Conservation (phyloP, 2,329 filamentous ascomycete genomes). For the Pseudocercospora vitis region DNA sequence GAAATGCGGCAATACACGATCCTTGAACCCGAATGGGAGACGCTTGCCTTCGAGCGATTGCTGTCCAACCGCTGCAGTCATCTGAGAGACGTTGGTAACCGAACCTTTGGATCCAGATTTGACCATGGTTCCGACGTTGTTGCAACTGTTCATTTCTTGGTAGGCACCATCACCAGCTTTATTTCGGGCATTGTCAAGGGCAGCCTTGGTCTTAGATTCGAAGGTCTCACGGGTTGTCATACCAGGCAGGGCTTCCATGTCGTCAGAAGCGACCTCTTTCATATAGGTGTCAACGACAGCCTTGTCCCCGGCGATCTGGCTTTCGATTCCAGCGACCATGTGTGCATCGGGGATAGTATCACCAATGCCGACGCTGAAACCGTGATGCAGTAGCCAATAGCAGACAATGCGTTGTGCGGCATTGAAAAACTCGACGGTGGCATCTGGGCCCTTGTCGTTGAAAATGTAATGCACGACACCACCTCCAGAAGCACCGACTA, state of each 20-base stretch:
- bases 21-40: slow-evolving; percentile 99
- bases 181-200: slow-evolving; percentile 92
- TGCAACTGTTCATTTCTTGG: slow-evolving; percentile 88
- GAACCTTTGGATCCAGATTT: slow-evolving; percentile 97
- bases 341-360: slow-evolving; percentile 89
- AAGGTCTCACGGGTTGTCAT: slow-evolving; percentile 99
- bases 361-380: slow-evolving; percentile 97
- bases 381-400: slow-evolving; percentile 95
- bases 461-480: slow-evolving; percentile 95
- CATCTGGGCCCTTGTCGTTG: slow-evolving; percentile 85
- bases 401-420: slow-evolving; percentile 91
- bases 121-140: slow-evolving; percentile 97
- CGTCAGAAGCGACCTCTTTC: slow-evolving; percentile 75
- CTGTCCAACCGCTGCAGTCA: slow-evolving; percentile 96
- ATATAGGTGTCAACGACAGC: slow-evolving; percentile 75
- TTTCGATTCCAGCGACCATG: slow-evolving; percentile 82
- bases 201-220: slow-evolving; percentile 93
- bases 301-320: slow-evolving; percentile 79
- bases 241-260: slow-evolving; percentile 88
- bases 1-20: slow-evolving; percentile 93
- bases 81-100: slow-evolving; percentile 98
- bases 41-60: slow-evolving; percentile 98
- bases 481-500: slow-evolving; percentile 81
- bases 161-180: slow-evolving; percentile 91
- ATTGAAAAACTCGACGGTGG: slow-evolving; percentile 93